Evolutionary conservation across 2,329 filamentous ascomycete species (phyloP), one percentile per base, ranked within the genome.

Genomic region (Aspergillus uvarum): DNA sequence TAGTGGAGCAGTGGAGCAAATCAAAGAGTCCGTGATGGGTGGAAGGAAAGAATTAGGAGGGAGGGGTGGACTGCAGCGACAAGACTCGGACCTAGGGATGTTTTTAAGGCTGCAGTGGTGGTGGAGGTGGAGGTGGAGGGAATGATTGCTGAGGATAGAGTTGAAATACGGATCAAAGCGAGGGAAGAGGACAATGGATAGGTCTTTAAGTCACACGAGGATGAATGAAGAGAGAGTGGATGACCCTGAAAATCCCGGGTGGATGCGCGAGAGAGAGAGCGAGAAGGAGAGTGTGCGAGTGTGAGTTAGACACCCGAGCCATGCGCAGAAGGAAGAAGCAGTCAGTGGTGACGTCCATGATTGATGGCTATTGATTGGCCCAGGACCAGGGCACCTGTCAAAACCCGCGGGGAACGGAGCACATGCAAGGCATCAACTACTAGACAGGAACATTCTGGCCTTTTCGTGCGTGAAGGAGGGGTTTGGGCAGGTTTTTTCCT

Each of bases 311-410:
- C 56, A 58, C 31, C 64, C 52, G 58, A 53, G 47, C 58, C 56
- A 60, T 51, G 26, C 38, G 51, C 29, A 47, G 58, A 56, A 56
- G 47, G 59, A 60, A 59, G 38, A 51, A 58, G 49, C 59, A 55
- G 32, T 35, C 32, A 59, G 47, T 51, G 49, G 47, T 59, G 49
- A 62, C 59, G 55, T 59, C 29, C 35, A 49, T 59, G 59, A 66
- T 49, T 59, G 59, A 66, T 66, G 65, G 64, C 63, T n/a, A 66
- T 49, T 59, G 59, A 66, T 66, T 66, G 64, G 64, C 21, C 57
- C 51, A 53, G 64, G 63, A 21, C 57, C 54, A 53, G 58, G 52
- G 50, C 62, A 59, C 26, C 38, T 44, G 52, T 29, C 21, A 42
- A 54, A 44, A 21, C 42, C 51, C 50, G 38, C 38, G 26, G 29